Base-by-base conservation (phyloP, 768 basidiomycete genomes). In the Multifurca ochricompacta region DNA sequence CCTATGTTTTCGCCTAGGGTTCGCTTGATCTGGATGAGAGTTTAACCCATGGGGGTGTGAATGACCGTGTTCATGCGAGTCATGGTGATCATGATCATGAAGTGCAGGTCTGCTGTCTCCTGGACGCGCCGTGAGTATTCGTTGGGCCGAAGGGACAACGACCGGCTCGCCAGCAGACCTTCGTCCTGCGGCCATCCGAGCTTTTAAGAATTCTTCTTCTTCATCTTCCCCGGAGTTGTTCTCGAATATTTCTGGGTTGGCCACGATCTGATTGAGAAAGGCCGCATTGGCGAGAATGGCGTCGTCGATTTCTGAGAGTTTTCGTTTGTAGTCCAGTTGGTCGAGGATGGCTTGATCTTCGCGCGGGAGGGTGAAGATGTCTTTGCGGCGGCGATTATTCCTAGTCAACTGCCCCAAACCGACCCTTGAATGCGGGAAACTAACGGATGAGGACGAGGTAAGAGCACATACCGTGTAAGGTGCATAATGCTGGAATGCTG, bases 181-280 rank as follows among this genome's bases (percentile, higher is more conserved):
- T 56, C 55, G 19, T 50, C 42, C n/a, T 14, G 42, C 28, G 25
- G 6, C 11, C 61, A 9, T 54, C 59, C 9, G 62, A 31, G 53
- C 58, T 47, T 51, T 58, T 37, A 47, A 60, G 71, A 1, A n/a
- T n/a, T 68, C 71, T 4, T 63, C 69, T 1, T 63, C 61, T 3
- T 67, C 58, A 6, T 64, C 65, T 14, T 72, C 45, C 13, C 4
- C 28, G 16, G 34, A n/a, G 18, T 73, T 78, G 58, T 79, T 77
- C 14, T 80, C 84, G 62, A 93, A 94, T 25, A 95, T 90, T 62
- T 85, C 83, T 0, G 91, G 87, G 68, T 87, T 77, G 13, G 79
- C 81, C 10, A 90, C 81, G 59, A 95, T 84, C 57, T 78, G 71
- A 3, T 76, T 72, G 53, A 95, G 66, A 66, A 97, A 93, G 40